phyloP scores from a whole-genome alignment of 2,329 filamentous ascomycete genomes.

The Paraphaeosphaeria minitans region DNA sequence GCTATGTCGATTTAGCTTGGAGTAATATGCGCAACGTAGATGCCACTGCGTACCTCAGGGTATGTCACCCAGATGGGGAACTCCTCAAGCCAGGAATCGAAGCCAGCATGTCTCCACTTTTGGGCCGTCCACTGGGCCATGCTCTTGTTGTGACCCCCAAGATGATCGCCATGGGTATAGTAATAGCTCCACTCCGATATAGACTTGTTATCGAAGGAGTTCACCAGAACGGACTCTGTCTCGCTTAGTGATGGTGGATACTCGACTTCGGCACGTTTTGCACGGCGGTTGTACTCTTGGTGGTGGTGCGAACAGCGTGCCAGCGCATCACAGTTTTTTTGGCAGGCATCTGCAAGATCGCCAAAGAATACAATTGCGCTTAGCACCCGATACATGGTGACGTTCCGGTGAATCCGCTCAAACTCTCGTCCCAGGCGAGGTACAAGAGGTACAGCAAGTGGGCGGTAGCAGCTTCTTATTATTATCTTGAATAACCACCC shows the following conservation, averaged over 20 bases:
- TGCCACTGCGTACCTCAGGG: constrained; percentile 14
- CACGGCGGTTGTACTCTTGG: constrained; percentile 14
- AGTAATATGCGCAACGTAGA: background rate
- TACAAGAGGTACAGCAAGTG: background rate
- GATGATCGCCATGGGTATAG: constrained; percentile 34
- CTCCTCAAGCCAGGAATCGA: constrained; percentile 22
- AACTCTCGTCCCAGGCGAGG: background rate
- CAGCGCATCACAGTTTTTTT: constrained; percentile 26
- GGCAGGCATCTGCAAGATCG: constrained; percentile 21
- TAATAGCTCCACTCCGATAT: constrained; percentile 28
- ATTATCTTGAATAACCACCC: background rate
- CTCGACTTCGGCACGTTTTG: constrained; percentile 21
- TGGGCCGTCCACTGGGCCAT: constrained; percentile 37
- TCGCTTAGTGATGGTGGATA: constrained; percentile 27
- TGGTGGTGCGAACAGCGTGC: constrained; percentile 20
- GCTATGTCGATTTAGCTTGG: background rate
- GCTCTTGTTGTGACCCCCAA: constrained; percentile 33
- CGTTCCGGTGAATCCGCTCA: background rate
- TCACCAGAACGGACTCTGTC: constrained; percentile 34
- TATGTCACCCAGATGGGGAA: constrained; percentile 30
- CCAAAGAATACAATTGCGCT: constrained; percentile 13
- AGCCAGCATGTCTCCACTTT: constrained; percentile 29
- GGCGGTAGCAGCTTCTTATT: constrained; percentile 2
- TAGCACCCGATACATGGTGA: constrained; percentile 17
- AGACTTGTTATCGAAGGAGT: constrained; percentile 40